Base-by-base conservation (phyloP, 1,284 basidiomycete genomes). In the Calocybe gambosa region DNA sequence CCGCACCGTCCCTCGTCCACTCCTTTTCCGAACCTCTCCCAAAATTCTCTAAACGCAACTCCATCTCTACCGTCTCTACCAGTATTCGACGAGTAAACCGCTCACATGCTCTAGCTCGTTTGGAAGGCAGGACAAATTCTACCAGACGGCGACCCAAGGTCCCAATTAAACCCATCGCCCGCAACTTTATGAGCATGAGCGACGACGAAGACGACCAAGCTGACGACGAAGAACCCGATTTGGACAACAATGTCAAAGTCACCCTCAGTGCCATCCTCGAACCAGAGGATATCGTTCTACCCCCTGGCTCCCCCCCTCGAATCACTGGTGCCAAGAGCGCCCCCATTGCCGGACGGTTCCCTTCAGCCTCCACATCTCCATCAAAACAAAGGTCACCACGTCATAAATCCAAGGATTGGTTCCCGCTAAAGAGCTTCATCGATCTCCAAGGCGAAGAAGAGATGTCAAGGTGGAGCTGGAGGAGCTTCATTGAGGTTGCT, bases 131-230 rank as follows among this genome's bases (percentile, higher is more conserved):
- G 15, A 63, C 58, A 39, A 40, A 56, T 21, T 42, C 52, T 36
- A 50, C 47, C 39, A 42, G 43, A 26, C 25, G 9, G 35, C 48
- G 42, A 33, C 34, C 19, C 49, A 46, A 47, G 40, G 47, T 64
- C 44, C 52, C 59, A 50, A 10, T 23, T 42, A 54, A 60, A 50
- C 20, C 40, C 25, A 16, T 42, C 47, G 44, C 28, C 37, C 63
- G 67, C 21, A 79, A 81, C 60, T 84, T 83, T 54, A 84, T 84
- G 77, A 77, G 68, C 65, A 73, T 82, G 69, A 74, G 68, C 50
- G 80, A 82, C 48, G 79, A 81, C 53, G 79, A 80, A 31, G 76
- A 75, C 34, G 74, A 73, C 0, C 64, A 45, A 2, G 55, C 50
- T 23, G 48, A 50, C n/a, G 26, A 42, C 2, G 31, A 37, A 13